phyloP scores from a whole-genome alignment of 176 grass and related monocot species.

The Zizania latifolia region DNA sequence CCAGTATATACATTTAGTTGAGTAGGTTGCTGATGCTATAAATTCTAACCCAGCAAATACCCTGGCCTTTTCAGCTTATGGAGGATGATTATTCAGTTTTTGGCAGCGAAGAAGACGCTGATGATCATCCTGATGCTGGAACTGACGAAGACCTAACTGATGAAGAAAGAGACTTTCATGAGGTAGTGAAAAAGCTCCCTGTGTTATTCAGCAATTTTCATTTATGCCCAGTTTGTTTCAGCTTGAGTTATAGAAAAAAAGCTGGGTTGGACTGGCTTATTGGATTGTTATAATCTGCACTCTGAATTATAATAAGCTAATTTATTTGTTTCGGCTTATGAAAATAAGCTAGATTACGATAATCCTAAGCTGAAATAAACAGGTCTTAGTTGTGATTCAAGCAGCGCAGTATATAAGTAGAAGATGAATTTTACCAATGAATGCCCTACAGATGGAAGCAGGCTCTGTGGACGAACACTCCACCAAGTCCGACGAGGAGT shows the following conservation, averaged over 20 bases:
- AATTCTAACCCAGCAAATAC: neutral
- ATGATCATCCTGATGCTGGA: conserved; percentile 48
- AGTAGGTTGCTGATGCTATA: neutral
- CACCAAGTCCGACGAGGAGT: conserved; percentile 89
- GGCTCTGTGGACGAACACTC: conserved; percentile 90
- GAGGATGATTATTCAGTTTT: conserved; percentile 57
- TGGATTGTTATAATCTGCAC: too few relatives aligned
- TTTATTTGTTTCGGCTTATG: too few relatives aligned
- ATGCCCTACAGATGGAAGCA: conserved; percentile 58
- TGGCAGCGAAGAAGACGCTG: conserved; percentile 78
- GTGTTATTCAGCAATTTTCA: too few relatives aligned
- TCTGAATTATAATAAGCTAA: too few relatives aligned
- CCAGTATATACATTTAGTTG: neutral
- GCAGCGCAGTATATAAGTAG: neutral
- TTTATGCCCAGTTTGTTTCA: too few relatives aligned
- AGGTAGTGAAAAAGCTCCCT: conserved; percentile 37
- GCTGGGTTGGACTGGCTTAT: too few relatives aligned
- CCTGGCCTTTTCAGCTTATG: conserved; percentile 48
- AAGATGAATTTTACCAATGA: neutral
- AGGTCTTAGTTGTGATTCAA: neutral
- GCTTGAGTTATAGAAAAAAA: too few relatives aligned
- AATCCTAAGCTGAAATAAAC: neutral
- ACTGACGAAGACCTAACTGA: conserved; percentile 82
- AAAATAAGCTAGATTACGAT: too few relatives aligned
- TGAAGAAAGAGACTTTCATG: conserved; percentile 38